Conservation (phyloP, 2,329 filamentous ascomycete species). For the Aspergillus piperis region DNA sequence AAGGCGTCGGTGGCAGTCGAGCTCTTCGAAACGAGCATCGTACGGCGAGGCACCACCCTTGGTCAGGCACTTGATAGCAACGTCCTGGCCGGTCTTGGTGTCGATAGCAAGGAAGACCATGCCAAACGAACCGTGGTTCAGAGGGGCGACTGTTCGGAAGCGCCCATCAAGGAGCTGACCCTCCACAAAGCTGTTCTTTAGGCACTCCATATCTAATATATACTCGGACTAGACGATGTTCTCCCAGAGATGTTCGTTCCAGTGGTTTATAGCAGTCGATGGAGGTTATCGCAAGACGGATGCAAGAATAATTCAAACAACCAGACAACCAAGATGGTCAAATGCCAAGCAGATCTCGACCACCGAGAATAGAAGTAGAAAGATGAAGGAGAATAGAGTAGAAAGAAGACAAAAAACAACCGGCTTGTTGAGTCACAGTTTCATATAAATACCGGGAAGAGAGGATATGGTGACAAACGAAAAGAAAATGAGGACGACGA, state of each 20-base stretch:
- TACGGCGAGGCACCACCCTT: slow-evolving; percentile 72
- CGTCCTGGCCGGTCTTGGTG: slow-evolving; percentile 70
- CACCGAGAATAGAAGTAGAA: slow-evolving; percentile 29
- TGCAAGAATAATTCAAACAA: slow-evolving; percentile 24
- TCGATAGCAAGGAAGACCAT: slow-evolving; percentile 96
- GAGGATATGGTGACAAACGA: slow-evolving; percentile 29
- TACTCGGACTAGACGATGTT: slow-evolving; percentile 21
- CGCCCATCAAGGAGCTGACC: slow-evolving; percentile 60
- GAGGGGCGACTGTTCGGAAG: slow-evolving; percentile 85
- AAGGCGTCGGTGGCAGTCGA: slow-evolving; percentile 74
- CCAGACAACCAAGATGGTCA: slow-evolving; percentile 32
- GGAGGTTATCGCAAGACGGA: slow-evolving; percentile 10
- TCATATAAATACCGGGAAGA: slow-evolving; percentile 31
- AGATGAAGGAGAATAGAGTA: slow-evolving; percentile 22
- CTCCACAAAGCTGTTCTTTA: slow-evolving; percentile 39
- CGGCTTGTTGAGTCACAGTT: slow-evolving; percentile 24
- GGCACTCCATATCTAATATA: slow-evolving; percentile 35
- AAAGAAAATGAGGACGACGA: slow-evolving; percentile 25
- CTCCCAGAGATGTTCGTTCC: slow-evolving; percentile 15
- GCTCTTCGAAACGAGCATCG: slow-evolving; percentile 68
- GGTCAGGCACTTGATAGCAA: slow-evolving; percentile 95
- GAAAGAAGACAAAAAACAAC: slow-evolving; percentile 20
- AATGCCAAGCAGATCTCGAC: slow-evolving; percentile 24
- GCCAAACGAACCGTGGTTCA: slow-evolving; percentile 98
- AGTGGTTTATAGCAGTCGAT: slow-evolving; percentile 8